These are phyloP conservation scores for Daldinia caldariorum DNA, from an alignment of 495 filamentous ascomycete genomes.

Conservation along the genomic window DNA sequence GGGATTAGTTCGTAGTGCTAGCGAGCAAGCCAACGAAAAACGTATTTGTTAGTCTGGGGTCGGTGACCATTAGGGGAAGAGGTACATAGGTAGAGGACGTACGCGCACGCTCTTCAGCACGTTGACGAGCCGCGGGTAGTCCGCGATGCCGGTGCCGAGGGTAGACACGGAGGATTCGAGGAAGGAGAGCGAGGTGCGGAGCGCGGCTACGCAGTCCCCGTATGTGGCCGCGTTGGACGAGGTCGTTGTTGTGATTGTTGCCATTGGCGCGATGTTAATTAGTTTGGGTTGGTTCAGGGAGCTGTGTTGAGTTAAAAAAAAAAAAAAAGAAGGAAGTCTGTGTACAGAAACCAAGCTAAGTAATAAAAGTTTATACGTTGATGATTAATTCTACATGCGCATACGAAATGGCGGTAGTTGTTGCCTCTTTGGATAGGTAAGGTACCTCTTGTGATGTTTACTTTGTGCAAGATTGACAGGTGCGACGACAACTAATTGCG, in stretches of 20 bases:
- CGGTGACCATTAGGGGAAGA: too few relatives aligned
- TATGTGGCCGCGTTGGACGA: slow-evolving; percentile 48
- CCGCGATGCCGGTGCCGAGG: slow-evolving; percentile 55
- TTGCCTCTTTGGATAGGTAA: not conserved
- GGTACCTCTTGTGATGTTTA: not conserved
- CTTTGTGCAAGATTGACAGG: not conserved
- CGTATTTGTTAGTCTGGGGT: slow-evolving; percentile 5
- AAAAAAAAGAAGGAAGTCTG: too few relatives aligned
- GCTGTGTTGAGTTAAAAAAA: not conserved
- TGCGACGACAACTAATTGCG: not conserved
- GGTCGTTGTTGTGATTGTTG: slow-evolving; percentile 27
- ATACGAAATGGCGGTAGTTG: not conserved
- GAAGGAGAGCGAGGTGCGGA: slow-evolving; percentile 61
- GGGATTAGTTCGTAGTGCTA: slow-evolving; percentile 63
- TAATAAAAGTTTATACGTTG: not conserved
- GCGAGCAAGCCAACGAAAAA: too few relatives aligned
- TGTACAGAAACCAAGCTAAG: too few relatives aligned
- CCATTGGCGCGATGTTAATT: slow-evolving; percentile 6
- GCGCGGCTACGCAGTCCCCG: slow-evolving; percentile 57
- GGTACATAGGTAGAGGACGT: too few relatives aligned
- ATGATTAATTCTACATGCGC: not conserved
- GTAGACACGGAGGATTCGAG: slow-evolving; percentile 61
- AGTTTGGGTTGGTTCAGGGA: not conserved
- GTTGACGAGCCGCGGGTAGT: slow-evolving; percentile 57
- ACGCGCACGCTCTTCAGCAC: slow-evolving; percentile 62